Evolutionary conservation across 768 basidiomycete species (phyloP).

Genomic region (Pleurotus cornucopiae): DNA sequence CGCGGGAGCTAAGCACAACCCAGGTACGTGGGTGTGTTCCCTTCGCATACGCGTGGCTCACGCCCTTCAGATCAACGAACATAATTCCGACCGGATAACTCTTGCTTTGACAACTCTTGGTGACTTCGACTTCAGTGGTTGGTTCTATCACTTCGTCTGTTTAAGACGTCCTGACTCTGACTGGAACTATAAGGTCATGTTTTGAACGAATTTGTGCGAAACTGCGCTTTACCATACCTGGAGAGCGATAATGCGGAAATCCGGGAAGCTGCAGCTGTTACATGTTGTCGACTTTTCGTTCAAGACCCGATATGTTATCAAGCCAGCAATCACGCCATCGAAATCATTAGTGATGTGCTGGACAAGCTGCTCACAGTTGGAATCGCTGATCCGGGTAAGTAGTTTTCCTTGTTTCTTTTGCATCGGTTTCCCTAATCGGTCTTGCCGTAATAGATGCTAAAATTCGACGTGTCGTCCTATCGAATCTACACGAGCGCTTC

Average conservation of each 20-base stretch:
- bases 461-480: slow-evolving; percentile 84
- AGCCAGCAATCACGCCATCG: slow-evolving; percentile 92
- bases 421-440: not conserved
- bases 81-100: slow-evolving; percentile 65
- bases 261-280: slow-evolving; percentile 83
- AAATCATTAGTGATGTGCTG: slow-evolving; percentile 96
- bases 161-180: not conserved
- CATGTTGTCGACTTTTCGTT: slow-evolving; percentile 89
- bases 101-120: slow-evolving; percentile 86
- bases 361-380: slow-evolving; percentile 94
- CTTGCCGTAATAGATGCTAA: slow-evolving; percentile 48
- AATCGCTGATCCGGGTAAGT: slow-evolving; percentile 88
- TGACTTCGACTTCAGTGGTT: slow-evolving; percentile 92
- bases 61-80: slow-evolving; percentile 40
- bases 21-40: slow-evolving; percentile 32
- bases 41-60: slow-evolving; percentile 1
- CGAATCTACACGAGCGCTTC: slow-evolving; percentile 86
- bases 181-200: slow-evolving; percentile 62
- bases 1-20: slow-evolving; percentile 47
- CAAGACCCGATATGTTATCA: slow-evolving; percentile 96
- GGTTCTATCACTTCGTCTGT: slow-evolving; percentile 8
- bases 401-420: not conserved
- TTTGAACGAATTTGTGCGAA: slow-evolving; percentile 93
- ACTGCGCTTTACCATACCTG: slow-evolving; percentile 86
- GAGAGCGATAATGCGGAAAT: slow-evolving; percentile 91